Base-by-base conservation (phyloP, 192 early-diverging fungal species). In the Pilobolus umbonatus region DNA sequence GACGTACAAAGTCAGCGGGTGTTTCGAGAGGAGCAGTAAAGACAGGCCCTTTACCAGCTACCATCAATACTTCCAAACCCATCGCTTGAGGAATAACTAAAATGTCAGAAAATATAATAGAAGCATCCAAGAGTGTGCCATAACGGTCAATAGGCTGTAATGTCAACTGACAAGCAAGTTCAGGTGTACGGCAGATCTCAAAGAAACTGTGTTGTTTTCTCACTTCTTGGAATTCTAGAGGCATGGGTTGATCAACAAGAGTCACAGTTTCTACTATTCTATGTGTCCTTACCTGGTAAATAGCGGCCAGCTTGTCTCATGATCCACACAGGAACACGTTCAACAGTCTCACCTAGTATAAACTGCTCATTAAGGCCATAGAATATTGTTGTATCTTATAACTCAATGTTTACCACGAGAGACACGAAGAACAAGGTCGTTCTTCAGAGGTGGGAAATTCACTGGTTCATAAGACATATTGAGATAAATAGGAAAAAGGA, bases 31-130 rank as follows among this genome's bases (percentile, higher is more conserved):
- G 96, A 5, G 80, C 72, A 4, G 93, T 90, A 67, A 99, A 92
- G 44, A 88, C 80, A 24, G 96, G 96, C 34, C 94, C 96, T 59
- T 89, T 85, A 22, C 86, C 88, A 0, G 86, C 81, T 14, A 95
- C 74, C 96, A 99, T 97, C 73, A 93, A 74, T n/a, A 97, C 92
- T 57, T 85, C 85, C 60, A 99, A 62, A 1, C 96, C 96, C 79
- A 99, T 73, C 17, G 96, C 95, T 67, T 99, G 96, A 26, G 96
- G 96, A 34, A 99, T 83, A 28, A 97, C 95, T 26, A 99, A 75
- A 65, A 99, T 99, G 77, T 99, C 96, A 0, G 91, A 94, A 71
- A 99, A 99, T 64, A 99, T 99, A 69, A 99, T 99, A 5, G 94
- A 88, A 3, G 94, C 95, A 64, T 96, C 95, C 38, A 99, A 78